Percentiles rank a stretch among this genome's conserved stretches.
These are phyloP conservation scores for Penicillium daleae DNA, from an alignment of 495 filamentous ascomycete species.

Conservation along the genomic window DNA sequence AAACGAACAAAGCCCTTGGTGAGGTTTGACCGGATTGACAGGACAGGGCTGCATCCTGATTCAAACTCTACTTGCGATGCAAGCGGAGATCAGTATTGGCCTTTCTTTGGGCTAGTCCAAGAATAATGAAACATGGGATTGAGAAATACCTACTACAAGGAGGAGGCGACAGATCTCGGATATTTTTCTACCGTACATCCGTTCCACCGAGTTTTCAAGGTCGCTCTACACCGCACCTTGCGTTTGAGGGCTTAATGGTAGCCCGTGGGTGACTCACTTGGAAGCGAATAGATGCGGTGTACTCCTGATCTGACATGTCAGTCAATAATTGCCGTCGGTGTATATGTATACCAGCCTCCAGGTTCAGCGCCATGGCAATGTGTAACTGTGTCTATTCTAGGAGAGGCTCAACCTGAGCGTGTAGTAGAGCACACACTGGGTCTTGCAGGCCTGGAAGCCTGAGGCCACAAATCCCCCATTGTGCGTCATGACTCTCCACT, in stretches of 20 bases:
- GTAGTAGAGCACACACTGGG: background rate
- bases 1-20: constrained; percentile 18
- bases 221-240: constrained; percentile 12
- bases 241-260: background rate
- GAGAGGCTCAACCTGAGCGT: constrained; percentile 5
- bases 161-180: background rate
- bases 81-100: background rate
- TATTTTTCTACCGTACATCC: constrained; percentile 2
- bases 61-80: background rate
- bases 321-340: background rate
- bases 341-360: background rate
- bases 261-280: background rate
- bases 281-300: background rate
- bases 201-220: background rate
- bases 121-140: background rate
- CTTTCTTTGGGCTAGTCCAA: background rate
- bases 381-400: too few species aligned
- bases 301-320: background rate
- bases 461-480: constrained; percentile 18
- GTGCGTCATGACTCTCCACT: constrained; percentile 36
- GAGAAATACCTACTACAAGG: background rate
- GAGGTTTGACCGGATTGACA: background rate
- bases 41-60: constrained; percentile 1
- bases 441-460: constrained; percentile 11
- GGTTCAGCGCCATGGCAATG: background rate